Conservation (phyloP, 192 early-diverging fungal genomes). For the Backusella macrospora region DNA sequence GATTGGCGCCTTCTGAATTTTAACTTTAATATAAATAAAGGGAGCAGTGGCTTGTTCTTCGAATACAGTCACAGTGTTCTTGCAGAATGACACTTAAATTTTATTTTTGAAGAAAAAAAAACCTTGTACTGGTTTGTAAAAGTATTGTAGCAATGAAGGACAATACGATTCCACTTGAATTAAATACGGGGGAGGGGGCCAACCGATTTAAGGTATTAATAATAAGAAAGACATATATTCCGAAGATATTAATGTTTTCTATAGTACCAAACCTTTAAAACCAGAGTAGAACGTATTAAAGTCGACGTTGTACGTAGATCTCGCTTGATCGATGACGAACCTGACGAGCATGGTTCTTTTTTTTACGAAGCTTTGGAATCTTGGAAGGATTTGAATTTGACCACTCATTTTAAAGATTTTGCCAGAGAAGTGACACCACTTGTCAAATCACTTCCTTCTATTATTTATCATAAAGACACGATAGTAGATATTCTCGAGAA, state of each 20-base stretch:
- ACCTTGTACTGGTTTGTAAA: not conserved
- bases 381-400: conserved; percentile 92
- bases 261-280: conserved; percentile 81
- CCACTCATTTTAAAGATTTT: conserved; percentile 78
- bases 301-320: conserved; percentile 77
- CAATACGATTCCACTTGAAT: conserved; percentile 48
- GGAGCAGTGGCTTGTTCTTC: not conserved
- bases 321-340: conserved; percentile 58
- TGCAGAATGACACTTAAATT: conserved; percentile 6
- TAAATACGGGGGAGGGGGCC: conserved; percentile 67
- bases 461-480: conserved; percentile 87
- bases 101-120: conserved; percentile 3
- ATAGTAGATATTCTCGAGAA: conserved; percentile 70
- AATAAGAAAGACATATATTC: too few species aligned
- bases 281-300: conserved; percentile 76
- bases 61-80: conserved; percentile 8
- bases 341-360: conserved; percentile 71
- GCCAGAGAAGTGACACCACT: conserved; percentile 63
- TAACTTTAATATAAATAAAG: not conserved
- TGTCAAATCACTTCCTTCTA: conserved; percentile 77
- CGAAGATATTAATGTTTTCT: not conserved
- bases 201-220: conserved; percentile 66
- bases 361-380: conserved; percentile 81
- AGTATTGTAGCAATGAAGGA: conserved; percentile 41
- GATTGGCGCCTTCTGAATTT: too few species aligned